Percentiles rank a stretch among this genome's conserved stretches.
These are phyloP conservation scores for Phoma sp. DNA, from an alignment of 2,329 filamentous ascomycete species.

Conservation along the genomic window DNA sequence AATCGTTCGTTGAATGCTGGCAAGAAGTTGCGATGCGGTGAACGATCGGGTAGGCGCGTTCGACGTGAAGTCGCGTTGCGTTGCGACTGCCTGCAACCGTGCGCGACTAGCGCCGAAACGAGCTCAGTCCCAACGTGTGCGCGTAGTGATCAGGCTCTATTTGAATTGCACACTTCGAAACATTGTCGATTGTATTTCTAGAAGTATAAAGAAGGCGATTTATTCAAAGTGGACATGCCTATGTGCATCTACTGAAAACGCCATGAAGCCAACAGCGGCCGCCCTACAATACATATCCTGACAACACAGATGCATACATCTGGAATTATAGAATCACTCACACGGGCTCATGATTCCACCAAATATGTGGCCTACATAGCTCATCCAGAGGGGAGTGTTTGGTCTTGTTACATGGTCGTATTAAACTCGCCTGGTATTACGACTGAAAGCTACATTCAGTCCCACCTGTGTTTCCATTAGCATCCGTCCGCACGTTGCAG, in stretches of 20 bases:
- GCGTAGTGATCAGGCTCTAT: background rate
- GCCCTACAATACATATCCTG: constrained; percentile 4
- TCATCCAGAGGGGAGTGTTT: background rate
- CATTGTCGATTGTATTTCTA: background rate
- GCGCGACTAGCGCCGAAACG: constrained; percentile 16
- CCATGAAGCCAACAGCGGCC: background rate
- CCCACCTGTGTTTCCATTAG: constrained; percentile 31
- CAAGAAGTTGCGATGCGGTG: constrained; percentile 35
- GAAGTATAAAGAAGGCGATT: background rate
- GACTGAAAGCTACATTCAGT: constrained; percentile 16
- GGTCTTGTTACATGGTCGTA: constrained; percentile 7
- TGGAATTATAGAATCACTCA: background rate
- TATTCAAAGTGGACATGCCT: background rate
- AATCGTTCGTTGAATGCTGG: constrained; percentile 21
- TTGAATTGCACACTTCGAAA: background rate
- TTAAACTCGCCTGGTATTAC: background rate
- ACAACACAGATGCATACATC: background rate
- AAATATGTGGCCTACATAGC: background rate
- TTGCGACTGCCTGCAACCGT: constrained; percentile 24
- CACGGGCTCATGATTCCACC: background rate
- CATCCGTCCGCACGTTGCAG: background rate
- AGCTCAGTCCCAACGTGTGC: background rate
- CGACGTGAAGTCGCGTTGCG: constrained; percentile 29
- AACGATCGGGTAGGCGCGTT: constrained; percentile 39
- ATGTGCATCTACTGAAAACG: background rate